Evolutionary conservation across 495 filamentous ascomycete species (phyloP).

Genomic region (Extremus antarcticus): DNA sequence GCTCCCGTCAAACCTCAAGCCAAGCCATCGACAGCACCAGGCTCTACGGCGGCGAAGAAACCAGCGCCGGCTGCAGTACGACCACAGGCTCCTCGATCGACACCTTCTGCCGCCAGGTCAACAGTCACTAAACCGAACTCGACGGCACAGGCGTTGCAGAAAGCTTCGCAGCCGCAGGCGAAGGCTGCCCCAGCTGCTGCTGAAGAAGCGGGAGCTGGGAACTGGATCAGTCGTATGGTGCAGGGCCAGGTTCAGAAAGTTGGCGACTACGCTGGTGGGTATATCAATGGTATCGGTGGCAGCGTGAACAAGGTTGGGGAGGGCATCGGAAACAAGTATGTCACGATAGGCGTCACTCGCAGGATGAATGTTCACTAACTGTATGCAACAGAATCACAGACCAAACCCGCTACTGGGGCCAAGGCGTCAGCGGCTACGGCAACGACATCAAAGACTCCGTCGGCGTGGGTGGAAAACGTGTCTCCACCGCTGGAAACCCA

Average conservation of each 20-base stretch:
- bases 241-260: slow-evolving; percentile 24
- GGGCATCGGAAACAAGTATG: slow-evolving; percentile 28
- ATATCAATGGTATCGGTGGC: slow-evolving; percentile 29
- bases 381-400: slow-evolving; percentile 24
- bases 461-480: slow-evolving; percentile 28
- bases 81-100: neutral
- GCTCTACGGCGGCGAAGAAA: neutral
- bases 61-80: neutral
- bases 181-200: neutral
- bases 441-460: slow-evolving; percentile 39
- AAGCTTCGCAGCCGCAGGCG: neutral
- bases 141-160: neutral
- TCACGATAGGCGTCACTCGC: neutral
- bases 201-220: slow-evolving; percentile 6
- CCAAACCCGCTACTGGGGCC: slow-evolving; percentile 31
- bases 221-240: slow-evolving; percentile 30
- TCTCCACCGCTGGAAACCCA: slow-evolving; percentile 33
- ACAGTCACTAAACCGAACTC: neutral
- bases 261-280: slow-evolving; percentile 29
- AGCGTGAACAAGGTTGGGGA: slow-evolving; percentile 33
- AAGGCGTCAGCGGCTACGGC: slow-evolving; percentile 36
- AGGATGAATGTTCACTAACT: neutral
- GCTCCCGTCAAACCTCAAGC: neutral
- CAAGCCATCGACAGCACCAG: neutral
- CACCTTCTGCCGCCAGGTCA: neutral